A percentile compares a stretch with the other conserved stretches of the same genome.
Evolutionary conservation across 2,329 filamentous ascomycete species (phyloP).

Genomic region (Sporothrix pallida): DNA sequence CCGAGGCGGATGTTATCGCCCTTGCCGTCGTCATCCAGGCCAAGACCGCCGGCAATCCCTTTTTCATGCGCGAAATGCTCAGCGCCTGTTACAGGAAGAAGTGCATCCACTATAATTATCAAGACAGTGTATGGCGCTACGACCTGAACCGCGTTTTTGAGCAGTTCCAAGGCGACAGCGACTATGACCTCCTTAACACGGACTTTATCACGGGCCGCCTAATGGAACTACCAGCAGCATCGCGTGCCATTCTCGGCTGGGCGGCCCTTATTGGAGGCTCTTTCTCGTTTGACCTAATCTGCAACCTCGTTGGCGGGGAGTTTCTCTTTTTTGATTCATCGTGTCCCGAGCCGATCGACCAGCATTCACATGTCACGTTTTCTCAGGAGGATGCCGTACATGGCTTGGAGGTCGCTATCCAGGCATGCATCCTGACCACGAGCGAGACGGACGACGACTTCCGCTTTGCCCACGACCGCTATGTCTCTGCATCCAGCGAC

Average conservation of each 20-base stretch:
- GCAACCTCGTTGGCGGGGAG: slow-evolving; percentile 75
- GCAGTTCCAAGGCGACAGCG: slow-evolving; percentile 78
- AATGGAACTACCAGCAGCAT: slow-evolving; percentile 73
- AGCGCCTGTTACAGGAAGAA: slow-evolving; percentile 84
- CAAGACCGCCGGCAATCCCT: slow-evolving; percentile 86
- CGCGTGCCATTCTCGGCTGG: slow-evolving; percentile 85
- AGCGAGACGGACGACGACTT: slow-evolving; percentile 87
- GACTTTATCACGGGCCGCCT: slow-evolving; percentile 82
- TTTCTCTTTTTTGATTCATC: slow-evolving; percentile 64
- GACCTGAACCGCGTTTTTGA: slow-evolving; percentile 85
- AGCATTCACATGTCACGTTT: slow-evolving; percentile 54
- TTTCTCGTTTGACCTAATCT: slow-evolving; percentile 83
- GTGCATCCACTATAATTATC: slow-evolving; percentile 91
- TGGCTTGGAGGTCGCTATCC: slow-evolving; percentile 81
- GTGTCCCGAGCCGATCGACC: slow-evolving; percentile 41
- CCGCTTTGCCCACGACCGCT: slow-evolving; percentile 86
- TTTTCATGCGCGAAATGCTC: slow-evolving; percentile 90
- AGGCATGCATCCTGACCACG: slow-evolving; percentile 79
- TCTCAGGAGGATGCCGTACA: slow-evolving; percentile 72
- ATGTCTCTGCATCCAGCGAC: slow-evolving; percentile 74
- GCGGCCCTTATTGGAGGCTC: slow-evolving; percentile 79
- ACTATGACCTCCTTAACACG: slow-evolving; percentile 79
- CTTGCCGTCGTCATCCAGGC: slow-evolving; percentile 86
- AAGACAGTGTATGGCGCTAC: slow-evolving; percentile 79
- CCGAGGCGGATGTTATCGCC: slow-evolving; percentile 73